Conservation (phyloP, 2,329 filamentous ascomycete species). For the Stenocarpella maydis region DNA sequence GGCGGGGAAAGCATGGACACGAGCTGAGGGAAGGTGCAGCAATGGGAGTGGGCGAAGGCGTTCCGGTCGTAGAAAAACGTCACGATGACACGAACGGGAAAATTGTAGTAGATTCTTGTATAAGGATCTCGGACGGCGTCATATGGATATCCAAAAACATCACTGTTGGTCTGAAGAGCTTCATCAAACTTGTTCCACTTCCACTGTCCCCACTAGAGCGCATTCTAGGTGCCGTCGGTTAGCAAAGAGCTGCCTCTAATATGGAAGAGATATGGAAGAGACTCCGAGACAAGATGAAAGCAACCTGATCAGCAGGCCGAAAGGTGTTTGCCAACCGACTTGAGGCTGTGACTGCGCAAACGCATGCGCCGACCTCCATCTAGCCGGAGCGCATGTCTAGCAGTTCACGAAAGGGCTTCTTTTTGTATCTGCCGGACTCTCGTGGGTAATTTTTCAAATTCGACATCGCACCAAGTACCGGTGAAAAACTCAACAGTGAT, state of each 20-base stretch:
- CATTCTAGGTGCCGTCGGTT: not conserved
- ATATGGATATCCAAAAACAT: constrained; percentile 30
- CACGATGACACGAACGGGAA: constrained; percentile 25
- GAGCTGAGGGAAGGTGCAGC: constrained; percentile 45
- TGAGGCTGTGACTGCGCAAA: not conserved
- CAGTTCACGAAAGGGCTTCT: not conserved
- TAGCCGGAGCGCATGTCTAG: not conserved
- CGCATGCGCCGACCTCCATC: not conserved
- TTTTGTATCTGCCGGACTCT: constrained; percentile 5
- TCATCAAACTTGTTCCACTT: constrained; percentile 12
- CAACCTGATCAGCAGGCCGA: constrained; percentile 12
- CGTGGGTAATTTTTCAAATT: constrained; percentile 2
- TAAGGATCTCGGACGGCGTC: constrained; percentile 31
- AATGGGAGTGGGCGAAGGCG: constrained; percentile 28
- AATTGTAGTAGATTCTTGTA: constrained; percentile 28
- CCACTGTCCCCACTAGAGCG: not conserved
- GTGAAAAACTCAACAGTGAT: not conserved
- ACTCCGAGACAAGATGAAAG: not conserved
- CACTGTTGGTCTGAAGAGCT: constrained; percentile 21
- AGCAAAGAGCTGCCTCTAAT: not conserved
- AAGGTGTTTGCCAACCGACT: not conserved
- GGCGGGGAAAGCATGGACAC: constrained; percentile 54
- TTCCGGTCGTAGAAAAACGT: constrained; percentile 30
- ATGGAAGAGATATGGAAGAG: too few species aligned
- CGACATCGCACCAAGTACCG: not conserved